These are phyloP conservation scores for Phytophthora sp. DNA, from an alignment of 352 stramenopile genomes.

Conservation along the genomic window DNA sequence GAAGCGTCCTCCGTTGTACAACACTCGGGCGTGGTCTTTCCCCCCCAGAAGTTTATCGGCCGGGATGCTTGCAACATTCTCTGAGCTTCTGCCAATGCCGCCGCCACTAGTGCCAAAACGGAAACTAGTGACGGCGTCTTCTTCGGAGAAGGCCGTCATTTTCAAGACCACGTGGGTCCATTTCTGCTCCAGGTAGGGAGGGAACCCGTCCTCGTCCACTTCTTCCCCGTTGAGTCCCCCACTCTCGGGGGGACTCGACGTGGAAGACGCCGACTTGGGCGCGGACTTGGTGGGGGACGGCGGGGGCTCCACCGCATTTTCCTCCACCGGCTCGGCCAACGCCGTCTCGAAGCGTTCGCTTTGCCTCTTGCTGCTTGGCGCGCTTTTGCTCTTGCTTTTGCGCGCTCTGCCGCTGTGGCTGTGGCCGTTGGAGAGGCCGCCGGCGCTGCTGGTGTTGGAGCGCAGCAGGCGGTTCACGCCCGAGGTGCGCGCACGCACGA, in stretches of 20 bases:
- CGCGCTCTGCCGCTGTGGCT: slow-evolving; percentile 11
- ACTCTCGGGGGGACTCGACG: slow-evolving; percentile 16
- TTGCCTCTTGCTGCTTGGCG: slow-evolving; percentile 23
- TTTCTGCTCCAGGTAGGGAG: slow-evolving; percentile 42
- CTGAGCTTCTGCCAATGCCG: slow-evolving; percentile 52
- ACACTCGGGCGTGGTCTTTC: slow-evolving; percentile 60
- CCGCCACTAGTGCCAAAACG: slow-evolving; percentile 58
- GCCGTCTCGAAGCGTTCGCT: slow-evolving; percentile 10
- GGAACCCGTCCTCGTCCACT: slow-evolving; percentile 32
- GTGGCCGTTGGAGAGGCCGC: slow-evolving; percentile 17
- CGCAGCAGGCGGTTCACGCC: slow-evolving; percentile 68
- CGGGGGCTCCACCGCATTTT: slow-evolving; percentile 10
- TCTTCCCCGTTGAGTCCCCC: slow-evolving; percentile 12
- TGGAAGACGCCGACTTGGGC: slow-evolving; percentile 5
- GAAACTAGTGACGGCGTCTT: slow-evolving; percentile 81
- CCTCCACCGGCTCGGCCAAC: slow-evolving; percentile 9
- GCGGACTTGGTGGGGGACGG: slow-evolving; percentile 21
- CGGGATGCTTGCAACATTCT: slow-evolving; percentile 73
- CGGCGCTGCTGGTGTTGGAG: slow-evolving; percentile 44
- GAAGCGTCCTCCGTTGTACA: slow-evolving; percentile 64
- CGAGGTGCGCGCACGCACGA: slow-evolving; percentile 60
- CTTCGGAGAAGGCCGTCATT: slow-evolving; percentile 82
- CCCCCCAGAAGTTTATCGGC: slow-evolving; percentile 69
- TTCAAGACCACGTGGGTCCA: slow-evolving; percentile 84
- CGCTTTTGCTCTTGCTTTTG: slow-evolving; percentile 29